Conservation (phyloP, 495 filamentous ascomycete species). For the Achaetomiella virescens region DNA sequence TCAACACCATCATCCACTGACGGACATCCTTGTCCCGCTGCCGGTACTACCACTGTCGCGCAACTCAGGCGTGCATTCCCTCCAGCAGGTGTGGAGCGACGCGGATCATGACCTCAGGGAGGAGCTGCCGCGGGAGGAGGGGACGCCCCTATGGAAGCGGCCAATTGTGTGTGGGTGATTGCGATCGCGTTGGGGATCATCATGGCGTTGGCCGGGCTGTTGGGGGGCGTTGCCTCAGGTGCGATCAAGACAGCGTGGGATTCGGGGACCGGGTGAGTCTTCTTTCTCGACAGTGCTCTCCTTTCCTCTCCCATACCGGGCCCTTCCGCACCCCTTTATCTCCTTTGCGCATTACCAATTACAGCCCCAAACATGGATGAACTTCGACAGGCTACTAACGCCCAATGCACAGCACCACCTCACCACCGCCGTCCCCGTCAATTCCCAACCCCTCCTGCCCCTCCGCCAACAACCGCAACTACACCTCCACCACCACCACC, state of each 20-base stretch:
- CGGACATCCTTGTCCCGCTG: too few relatives aligned
- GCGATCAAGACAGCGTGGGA: conserved; percentile 12
- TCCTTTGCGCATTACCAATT: not conserved
- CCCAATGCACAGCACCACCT: not conserved
- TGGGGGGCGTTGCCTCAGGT: conserved; percentile 18
- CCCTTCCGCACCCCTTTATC: not conserved
- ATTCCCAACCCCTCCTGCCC: conserved; percentile 9
- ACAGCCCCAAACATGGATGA: not conserved
- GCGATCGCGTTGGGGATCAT: conserved; percentile 7
- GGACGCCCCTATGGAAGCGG: not conserved
- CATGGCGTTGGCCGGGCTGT: conserved; percentile 14
- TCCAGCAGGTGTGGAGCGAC: conserved; percentile 11
- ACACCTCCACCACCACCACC: not conserved
- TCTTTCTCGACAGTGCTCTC: not conserved
- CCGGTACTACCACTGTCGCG: not conserved
- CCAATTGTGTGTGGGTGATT: conserved; percentile 16
- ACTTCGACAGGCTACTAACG: not conserved
- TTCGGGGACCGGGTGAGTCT: not conserved
- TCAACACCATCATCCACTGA: too few relatives aligned
- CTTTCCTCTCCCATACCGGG: not conserved
- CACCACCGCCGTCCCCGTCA: not conserved
- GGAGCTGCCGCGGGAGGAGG: not conserved
- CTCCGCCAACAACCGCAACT: conserved; percentile 11
- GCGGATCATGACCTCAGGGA: not conserved
- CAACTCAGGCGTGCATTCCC: conserved; percentile 7